Conservation (phyloP, 1,284 basidiomycete genomes). For the Cryptococcus wingfieldii region DNA sequence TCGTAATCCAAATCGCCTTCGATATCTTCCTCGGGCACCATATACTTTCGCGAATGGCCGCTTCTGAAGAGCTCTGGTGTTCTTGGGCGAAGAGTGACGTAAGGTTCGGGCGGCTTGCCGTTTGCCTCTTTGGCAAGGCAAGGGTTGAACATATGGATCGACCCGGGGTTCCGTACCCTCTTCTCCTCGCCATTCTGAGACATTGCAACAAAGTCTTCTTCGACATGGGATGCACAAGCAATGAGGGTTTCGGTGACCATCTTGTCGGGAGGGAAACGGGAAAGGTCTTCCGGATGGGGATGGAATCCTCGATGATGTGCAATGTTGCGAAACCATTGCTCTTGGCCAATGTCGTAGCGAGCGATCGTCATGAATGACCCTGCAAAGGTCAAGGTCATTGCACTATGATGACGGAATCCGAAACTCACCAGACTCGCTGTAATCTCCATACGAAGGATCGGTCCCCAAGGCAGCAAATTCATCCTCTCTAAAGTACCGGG, state of each 20-base stretch:
- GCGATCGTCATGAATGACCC: slow-evolving; percentile 19
- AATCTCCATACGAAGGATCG: slow-evolving; percentile 15
- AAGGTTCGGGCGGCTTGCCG: slow-evolving; percentile 3
- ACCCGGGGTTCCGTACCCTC: slow-evolving; percentile 1
- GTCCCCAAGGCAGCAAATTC: not conserved
- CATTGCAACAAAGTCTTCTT: not conserved
- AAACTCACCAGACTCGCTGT: slow-evolving; percentile 22
- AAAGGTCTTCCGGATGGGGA: slow-evolving; percentile 1
- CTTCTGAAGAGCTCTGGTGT: not conserved
- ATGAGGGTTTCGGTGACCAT: slow-evolving; percentile 16
- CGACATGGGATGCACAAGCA: slow-evolving; percentile 3
- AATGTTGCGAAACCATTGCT: slow-evolving; percentile 8
- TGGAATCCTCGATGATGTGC: slow-evolving; percentile 19
- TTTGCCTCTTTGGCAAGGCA: slow-evolving; percentile 4
- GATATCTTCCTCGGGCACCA: not conserved
- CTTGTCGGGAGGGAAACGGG: not conserved
- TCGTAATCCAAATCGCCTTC: not conserved
- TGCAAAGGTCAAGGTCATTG: not conserved
- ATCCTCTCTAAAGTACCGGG: slow-evolving; percentile 16
- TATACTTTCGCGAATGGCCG: not conserved
- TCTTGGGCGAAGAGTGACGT: not conserved
- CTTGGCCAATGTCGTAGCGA: not conserved
- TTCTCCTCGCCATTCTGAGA: not conserved
- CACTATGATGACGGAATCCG: not conserved
- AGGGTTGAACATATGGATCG: slow-evolving; percentile 7